Conservation (phyloP, 2,329 filamentous ascomycete genomes). For the Elsinoe necatrix region DNA sequence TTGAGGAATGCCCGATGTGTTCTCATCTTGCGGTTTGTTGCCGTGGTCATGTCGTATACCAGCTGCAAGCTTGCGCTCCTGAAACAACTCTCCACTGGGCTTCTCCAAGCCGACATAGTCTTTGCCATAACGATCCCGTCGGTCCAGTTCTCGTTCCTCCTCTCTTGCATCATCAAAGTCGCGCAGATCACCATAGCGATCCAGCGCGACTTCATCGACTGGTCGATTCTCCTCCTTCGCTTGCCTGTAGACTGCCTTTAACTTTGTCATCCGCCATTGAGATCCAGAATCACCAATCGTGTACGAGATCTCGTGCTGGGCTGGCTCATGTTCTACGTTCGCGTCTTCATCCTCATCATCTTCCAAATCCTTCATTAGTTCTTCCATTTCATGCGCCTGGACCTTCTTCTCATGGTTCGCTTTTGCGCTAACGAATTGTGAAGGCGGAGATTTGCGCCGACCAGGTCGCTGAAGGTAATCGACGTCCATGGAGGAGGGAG, state of each 20-base stretch:
- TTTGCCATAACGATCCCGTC: slow-evolving; percentile 71
- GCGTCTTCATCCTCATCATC: slow-evolving; percentile 42
- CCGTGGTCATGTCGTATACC: slow-evolving; percentile 35
- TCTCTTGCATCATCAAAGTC: slow-evolving; percentile 90
- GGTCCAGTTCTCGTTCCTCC: slow-evolving; percentile 82
- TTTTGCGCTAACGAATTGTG: slow-evolving; percentile 39
- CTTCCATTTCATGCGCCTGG: slow-evolving; percentile 74
- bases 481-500: slow-evolving; percentile 69
- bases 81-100: slow-evolving; percentile 77
- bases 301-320: slow-evolving; percentile 62
- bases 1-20: slow-evolving; percentile 37
- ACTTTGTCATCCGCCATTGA: slow-evolving; percentile 92
- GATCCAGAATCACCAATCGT: slow-evolving; percentile 83
- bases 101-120: slow-evolving; percentile 79
- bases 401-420: slow-evolving; percentile 61
- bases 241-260: slow-evolving; percentile 73
- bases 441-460: slow-evolving; percentile 43
- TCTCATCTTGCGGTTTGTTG: slow-evolving; percentile 27
- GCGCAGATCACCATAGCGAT: slow-evolving; percentile 70
- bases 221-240: slow-evolving; percentile 64
- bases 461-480: slow-evolving; percentile 65
- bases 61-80: slow-evolving; percentile 60
- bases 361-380: slow-evolving; percentile 54
- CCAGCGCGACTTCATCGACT: slow-evolving; percentile 73
- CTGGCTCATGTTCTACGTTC: slow-evolving; percentile 42